A percentile compares a stretch with the other conserved stretches of the same genome.
Evolutionary conservation across 2,329 filamentous ascomycete species (phyloP).

Genomic region (Fusarium begoniae): DNA sequence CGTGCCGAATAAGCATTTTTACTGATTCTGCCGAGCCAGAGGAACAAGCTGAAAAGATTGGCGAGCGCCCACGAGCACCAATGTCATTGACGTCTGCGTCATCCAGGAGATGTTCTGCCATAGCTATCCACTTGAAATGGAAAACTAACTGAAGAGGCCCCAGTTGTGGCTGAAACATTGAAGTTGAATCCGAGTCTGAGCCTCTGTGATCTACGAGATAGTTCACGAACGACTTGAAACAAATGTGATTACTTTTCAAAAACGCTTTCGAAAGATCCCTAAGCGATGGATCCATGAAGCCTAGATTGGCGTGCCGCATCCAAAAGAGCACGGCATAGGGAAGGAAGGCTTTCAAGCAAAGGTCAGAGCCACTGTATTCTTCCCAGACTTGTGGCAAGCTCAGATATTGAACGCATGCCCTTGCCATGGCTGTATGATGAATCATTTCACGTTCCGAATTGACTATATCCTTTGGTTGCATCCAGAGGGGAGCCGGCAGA

Average conservation of each 20-base stretch:
- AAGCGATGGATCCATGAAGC: not conserved
- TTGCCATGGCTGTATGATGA: not conserved
- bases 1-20: fast-evolving
- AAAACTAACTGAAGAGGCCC: fast-evolving
- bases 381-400: not conserved
- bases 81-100: not conserved
- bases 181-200: fast-evolving
- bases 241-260: not conserved
- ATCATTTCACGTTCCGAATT: fast-evolving
- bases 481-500: not conserved
- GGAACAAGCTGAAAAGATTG: fast-evolving
- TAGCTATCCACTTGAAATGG: fast-evolving
- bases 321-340: fast-evolving
- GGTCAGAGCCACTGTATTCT: fast-evolving
- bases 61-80: fast-evolving
- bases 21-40: not conserved
- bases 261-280: fast-evolving
- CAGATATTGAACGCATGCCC: not conserved
- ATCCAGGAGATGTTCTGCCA: fast-evolving
- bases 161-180: not conserved
- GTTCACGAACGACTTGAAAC: fast-evolving
- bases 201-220: fast-evolving
- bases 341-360: fast-evolving
- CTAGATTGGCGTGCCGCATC: fast-evolving
- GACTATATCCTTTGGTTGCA: fast-evolving